phyloP scores from a whole-genome alignment of 192 early-diverging fungal species.

The Pilaira anomala region DNA sequence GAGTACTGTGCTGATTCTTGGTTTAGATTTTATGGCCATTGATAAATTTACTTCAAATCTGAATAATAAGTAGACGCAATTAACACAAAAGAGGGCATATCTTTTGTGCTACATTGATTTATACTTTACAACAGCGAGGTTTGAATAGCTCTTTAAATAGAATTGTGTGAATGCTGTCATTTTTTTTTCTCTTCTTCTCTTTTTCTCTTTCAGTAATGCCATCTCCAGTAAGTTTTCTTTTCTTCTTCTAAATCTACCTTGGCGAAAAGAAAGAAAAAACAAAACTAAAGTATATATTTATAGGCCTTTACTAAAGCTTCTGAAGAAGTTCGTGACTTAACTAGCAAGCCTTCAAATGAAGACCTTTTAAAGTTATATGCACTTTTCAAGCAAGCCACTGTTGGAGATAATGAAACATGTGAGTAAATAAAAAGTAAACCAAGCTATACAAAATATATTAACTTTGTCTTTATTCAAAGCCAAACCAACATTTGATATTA shows the following conservation, averaged over 20 bases:
- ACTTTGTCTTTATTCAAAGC: slow-evolving; percentile 17
- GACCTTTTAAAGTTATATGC: slow-evolving; percentile 78
- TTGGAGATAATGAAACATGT: slow-evolving; percentile 73
- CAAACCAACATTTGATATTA: slow-evolving; percentile 68
- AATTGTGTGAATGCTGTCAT: too few relatives aligned
- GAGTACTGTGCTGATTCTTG: too few relatives aligned
- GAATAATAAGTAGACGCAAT: too few relatives aligned
- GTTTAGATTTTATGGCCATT: too few relatives aligned
- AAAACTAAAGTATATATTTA: neutral
- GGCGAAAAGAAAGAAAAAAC: neutral
- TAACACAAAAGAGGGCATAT: too few relatives aligned
- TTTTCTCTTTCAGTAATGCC: neutral
- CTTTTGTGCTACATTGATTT: too few relatives aligned
- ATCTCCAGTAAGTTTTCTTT: slow-evolving; percentile 20
- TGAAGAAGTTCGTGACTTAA: slow-evolving; percentile 55
- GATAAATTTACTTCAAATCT: too few relatives aligned
- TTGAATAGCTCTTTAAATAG: too few relatives aligned
- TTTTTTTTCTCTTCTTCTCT: neutral
- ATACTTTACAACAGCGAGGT: too few relatives aligned
- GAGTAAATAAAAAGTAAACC: slow-evolving; percentile 14
- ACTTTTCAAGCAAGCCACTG: slow-evolving; percentile 84
- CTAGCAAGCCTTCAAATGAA: slow-evolving; percentile 59
- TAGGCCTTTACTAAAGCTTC: slow-evolving; percentile 49
- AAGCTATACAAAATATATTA: neutral
- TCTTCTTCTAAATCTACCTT: too few relatives aligned